These are phyloP conservation scores for Pestalotiopsis sp. DNA, from an alignment of 2,329 filamentous ascomycete genomes.

Conservation along the genomic window DNA sequence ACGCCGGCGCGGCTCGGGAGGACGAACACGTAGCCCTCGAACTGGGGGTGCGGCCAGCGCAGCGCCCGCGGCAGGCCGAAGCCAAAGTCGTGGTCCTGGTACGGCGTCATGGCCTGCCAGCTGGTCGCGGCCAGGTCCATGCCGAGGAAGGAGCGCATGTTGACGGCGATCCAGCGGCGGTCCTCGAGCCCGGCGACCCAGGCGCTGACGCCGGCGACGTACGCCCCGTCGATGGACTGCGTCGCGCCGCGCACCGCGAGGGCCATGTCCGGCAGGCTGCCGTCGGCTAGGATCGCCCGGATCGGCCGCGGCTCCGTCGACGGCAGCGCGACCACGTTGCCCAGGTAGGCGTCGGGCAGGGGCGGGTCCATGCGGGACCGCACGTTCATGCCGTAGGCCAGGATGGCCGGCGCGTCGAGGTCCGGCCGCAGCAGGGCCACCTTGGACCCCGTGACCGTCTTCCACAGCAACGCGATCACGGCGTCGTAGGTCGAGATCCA, in stretches of 20 bases:
- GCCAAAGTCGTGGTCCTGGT: slow-evolving; percentile 28
- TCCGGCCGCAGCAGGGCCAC: slow-evolving; percentile 20
- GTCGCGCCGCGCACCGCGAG: slow-evolving; percentile 23
- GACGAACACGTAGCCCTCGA: slow-evolving; percentile 21
- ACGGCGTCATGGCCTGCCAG: slow-evolving; percentile 26
- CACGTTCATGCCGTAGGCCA: slow-evolving; percentile 26
- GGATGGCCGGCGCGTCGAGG: slow-evolving; percentile 7
- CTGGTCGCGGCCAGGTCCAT: slow-evolving; percentile 25
- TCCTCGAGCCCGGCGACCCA: slow-evolving; percentile 25
- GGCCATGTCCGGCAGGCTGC: slow-evolving; percentile 20
- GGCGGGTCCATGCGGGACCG: slow-evolving; percentile 21
- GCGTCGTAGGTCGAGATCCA: slow-evolving; percentile 29
- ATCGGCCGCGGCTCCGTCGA: neutral
- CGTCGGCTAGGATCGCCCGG: neutral
- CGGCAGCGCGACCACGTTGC: slow-evolving; percentile 15
- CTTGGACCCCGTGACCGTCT: slow-evolving; percentile 21
- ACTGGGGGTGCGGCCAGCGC: slow-evolving; percentile 19
- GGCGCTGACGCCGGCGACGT: slow-evolving; percentile 20
- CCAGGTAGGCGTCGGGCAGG: slow-evolving; percentile 23
- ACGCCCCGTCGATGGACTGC: slow-evolving; percentile 18
- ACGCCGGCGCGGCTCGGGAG: slow-evolving; percentile 17
- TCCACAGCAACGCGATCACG: slow-evolving; percentile 25
- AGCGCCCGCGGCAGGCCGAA: slow-evolving; percentile 24
- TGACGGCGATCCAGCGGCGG: slow-evolving; percentile 22
- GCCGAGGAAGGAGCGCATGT: slow-evolving; percentile 24